A percentile compares a stretch with the other conserved stretches of the same genome.
phyloP scores from a whole-genome alignment of 345 rosid genomes.

The Salix suchowensis region DNA sequence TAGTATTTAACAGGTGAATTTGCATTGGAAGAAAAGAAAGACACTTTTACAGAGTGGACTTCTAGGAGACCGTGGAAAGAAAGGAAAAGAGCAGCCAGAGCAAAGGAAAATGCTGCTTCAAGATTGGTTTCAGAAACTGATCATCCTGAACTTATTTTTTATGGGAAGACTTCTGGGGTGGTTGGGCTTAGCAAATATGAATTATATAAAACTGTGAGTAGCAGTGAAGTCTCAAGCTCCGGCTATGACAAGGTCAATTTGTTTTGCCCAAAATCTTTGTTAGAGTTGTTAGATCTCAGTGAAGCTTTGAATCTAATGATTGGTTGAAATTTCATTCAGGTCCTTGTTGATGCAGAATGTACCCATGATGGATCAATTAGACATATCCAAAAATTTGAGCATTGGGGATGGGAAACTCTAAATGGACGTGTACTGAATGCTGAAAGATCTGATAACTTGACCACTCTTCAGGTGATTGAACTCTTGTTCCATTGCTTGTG shows the following conservation, averaged over 20 bases:
- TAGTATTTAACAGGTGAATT: constrained; percentile 51
- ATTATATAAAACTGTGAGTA: constrained; percentile 35
- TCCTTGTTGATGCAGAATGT: constrained; percentile 97
- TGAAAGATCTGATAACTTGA: constrained; percentile 69
- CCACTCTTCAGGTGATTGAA: constrained; percentile 62
- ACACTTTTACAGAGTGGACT: constrained; percentile 62
- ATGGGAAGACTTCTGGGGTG: constrained; percentile 69
- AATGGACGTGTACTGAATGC: constrained; percentile 81
- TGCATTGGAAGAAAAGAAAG: constrained; percentile 32
- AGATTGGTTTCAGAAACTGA: constrained; percentile 26
- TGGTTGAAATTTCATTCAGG: constrained; percentile 41
- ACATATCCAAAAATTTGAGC: constrained; percentile 88
- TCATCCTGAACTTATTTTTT: constrained; percentile 63
- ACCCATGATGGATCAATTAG: constrained; percentile 94
- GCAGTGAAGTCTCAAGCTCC: constrained; percentile 27
- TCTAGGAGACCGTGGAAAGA: constrained; percentile 82
- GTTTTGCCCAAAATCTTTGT: too few relatives aligned
- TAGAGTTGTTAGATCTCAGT: too few relatives aligned
- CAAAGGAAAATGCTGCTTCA: constrained; percentile 32
- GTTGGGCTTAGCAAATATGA: constrained; percentile 57
- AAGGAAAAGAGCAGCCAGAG: constrained; percentile 62
- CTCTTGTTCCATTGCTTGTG: background rate
- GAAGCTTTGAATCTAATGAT: background rate
- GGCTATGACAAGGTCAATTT: constrained; percentile 80
- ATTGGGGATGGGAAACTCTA: constrained; percentile 93